phyloP scores from a whole-genome alignment of 306 rosid genomes.

The Rosa chinensis region DNA sequence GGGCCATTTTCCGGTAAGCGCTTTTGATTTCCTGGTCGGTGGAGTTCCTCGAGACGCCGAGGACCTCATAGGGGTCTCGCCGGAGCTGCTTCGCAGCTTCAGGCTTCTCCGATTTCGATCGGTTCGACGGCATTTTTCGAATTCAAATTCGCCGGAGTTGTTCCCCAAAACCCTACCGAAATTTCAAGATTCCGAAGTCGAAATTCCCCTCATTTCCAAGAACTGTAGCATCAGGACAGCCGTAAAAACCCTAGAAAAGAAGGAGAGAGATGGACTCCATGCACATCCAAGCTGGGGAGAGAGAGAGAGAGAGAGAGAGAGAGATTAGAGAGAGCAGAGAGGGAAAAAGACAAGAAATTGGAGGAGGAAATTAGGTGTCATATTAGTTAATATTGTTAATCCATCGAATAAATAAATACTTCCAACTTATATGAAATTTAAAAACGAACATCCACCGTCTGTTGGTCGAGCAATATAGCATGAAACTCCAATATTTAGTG shows the following conservation, averaged over 20 bases:
- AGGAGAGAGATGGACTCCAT: conserved; percentile 43
- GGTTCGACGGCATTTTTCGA: conserved; percentile 63
- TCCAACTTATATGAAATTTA: conserved; percentile 15
- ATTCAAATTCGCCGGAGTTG: background rate
- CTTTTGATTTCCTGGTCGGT: conserved; percentile 94
- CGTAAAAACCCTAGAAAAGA: background rate
- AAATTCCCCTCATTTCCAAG: conserved; percentile 14
- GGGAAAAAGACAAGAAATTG: conserved; percentile 37
- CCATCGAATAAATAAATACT: background rate
- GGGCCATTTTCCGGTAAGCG: conserved; percentile 94
- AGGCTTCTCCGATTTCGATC: conserved; percentile 82
- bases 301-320: conserved; percentile 16
- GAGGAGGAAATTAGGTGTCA: conserved; percentile 46
- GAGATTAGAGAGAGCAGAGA: conserved; percentile 21
- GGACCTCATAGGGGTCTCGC: conserved; percentile 97
- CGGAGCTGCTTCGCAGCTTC: conserved; percentile 67
- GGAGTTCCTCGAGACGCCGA: conserved; percentile 77
- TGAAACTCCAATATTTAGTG: too few relatives aligned
- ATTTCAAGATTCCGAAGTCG: conserved; percentile 25
- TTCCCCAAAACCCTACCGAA: conserved; percentile 54
- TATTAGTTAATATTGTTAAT: conserved; percentile 18
- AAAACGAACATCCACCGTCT: background rate
- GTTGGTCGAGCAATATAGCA: too few relatives aligned
- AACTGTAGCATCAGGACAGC: background rate
- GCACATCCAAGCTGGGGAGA: conserved; percentile 42